phyloP scores from a whole-genome alignment of 2,329 filamentous ascomycete species.

The Ceratocystis diversiconidia region DNA sequence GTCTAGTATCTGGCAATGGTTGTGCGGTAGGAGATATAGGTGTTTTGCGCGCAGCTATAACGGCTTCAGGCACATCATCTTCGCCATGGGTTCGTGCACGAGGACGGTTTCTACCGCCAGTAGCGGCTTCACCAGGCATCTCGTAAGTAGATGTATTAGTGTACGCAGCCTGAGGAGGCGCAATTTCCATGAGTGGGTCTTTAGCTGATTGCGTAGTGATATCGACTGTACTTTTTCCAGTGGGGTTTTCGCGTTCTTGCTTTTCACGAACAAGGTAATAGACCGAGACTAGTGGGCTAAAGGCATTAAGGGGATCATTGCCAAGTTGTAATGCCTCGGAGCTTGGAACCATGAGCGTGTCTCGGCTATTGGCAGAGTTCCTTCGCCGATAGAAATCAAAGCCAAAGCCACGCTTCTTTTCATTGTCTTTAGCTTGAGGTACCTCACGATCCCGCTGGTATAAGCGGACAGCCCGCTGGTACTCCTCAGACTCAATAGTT shows the following conservation, averaged over 20 bases:
- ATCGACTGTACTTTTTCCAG: conserved; percentile 22
- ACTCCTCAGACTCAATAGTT: conserved; percentile 86
- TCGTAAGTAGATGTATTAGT: conserved; percentile 78
- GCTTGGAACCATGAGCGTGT: conserved; percentile 74
- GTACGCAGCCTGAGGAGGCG: conserved; percentile 71
- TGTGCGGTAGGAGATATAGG: conserved; percentile 11
- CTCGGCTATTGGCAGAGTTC: conserved; percentile 76
- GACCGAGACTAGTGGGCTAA: conserved; percentile 78
- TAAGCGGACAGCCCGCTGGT: conserved; percentile 66
- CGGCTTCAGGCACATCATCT: conserved; percentile 65
- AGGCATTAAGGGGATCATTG: conserved; percentile 81
- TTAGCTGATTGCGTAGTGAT: conserved; percentile 28
- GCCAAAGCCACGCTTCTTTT: conserved; percentile 72
- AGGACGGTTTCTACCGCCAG: conserved; percentile 67
- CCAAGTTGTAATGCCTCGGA: conserved; percentile 71
- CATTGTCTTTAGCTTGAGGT: conserved; percentile 46
- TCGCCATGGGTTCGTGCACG: conserved; percentile 88
- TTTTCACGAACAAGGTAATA: conserved; percentile 97
- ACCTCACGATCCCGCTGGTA: conserved; percentile 52
- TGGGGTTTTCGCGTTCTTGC: conserved; percentile 55
- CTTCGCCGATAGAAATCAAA: conserved; percentile 96
- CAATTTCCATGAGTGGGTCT: conserved; percentile 53
- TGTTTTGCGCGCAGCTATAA: conserved; percentile 23
- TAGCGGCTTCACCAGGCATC: conserved; percentile 76
- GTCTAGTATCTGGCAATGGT: conserved; percentile 30